Conservation (phyloP, 1,284 basidiomycete genomes). For the Anthracocystis panici-leucophaei region DNA sequence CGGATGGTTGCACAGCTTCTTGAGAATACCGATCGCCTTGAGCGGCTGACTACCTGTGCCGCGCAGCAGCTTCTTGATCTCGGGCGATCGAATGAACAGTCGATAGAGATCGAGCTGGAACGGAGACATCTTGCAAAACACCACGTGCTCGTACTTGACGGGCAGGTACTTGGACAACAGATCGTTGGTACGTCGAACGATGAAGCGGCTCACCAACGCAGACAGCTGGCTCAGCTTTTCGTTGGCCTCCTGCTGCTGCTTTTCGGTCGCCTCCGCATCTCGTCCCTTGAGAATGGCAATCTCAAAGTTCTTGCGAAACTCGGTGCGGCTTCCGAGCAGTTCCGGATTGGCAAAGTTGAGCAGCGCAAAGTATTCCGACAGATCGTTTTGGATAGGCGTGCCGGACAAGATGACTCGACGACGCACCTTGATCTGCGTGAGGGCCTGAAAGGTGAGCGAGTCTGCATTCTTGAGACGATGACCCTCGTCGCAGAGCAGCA, state of each 20-base stretch:
- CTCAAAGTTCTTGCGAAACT: constrained; percentile 98
- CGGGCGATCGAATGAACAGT: constrained; percentile 92
- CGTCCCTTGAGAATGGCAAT: constrained; percentile 91
- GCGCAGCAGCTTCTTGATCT: constrained; percentile 89
- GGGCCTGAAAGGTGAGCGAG: constrained; percentile 81
- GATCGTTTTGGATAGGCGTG: constrained; percentile 97
- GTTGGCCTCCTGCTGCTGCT: constrained; percentile 84
- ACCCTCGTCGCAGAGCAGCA: constrained; percentile 95
- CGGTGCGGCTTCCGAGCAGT: constrained; percentile 88
- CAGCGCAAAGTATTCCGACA: constrained; percentile 95
- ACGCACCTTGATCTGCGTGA: constrained; percentile 86
- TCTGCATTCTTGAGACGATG: constrained; percentile 94
- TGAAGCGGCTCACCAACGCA: constrained; percentile 91
- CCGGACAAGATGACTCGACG: constrained; percentile 97
- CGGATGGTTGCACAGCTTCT: constrained; percentile 98
- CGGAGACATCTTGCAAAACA: constrained; percentile 90
- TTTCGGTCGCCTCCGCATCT: constrained; percentile 88
- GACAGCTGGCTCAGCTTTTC: constrained; percentile 93
- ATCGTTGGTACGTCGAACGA: constrained; percentile 97
- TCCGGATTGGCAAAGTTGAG: constrained; percentile 97
- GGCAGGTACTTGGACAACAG: constrained; percentile 96
- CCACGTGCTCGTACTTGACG: constrained; percentile 99
- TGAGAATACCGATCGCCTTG: constrained; percentile 95
- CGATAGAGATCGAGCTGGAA: constrained; percentile 91
- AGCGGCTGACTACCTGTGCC: constrained; percentile 94